Evolutionary conservation across 805 yeast genomes (phyloP), one percentile per base, ranked within the genome.

Genomic region (Wickerhamiella kazuoi): DNA sequence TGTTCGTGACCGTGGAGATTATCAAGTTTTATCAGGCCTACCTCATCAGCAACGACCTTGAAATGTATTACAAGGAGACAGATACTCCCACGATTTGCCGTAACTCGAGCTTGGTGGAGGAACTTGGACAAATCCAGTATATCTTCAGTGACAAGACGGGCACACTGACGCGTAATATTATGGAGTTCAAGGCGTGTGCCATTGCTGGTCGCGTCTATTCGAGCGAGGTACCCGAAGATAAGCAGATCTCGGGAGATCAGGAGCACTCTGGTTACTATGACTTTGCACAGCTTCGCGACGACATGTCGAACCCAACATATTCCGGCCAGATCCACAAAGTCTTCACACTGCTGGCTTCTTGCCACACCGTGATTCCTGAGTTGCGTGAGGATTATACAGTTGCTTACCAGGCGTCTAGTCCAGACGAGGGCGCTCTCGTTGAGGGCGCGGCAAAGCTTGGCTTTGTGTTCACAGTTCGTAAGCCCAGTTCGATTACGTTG

Each of bases 351-450:
- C 64, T 90, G 43, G 82, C 97, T 30, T 75, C 94, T 0, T 90
- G 98, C 56, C 99, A 90, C 53, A 93, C 99, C 0, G 99, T 90
- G 31, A 90, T 90, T 45, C 99, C 99, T 0, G 98, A 90, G 56
- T 63, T 70, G 16, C 68, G 67, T 44, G 74, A 49, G 2, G 51
- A 51, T 28, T 62, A 59, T 4, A 41, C 41, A 24, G 76, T 90
- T 46, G 86, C 82, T 56, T 90, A 93, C 56, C 99, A 90, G 60
- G 98, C 99, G 1, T 95, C 98, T 0, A 86, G 97, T 0, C 98
- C 98, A 0, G 99, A 90, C 62, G 98, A 93, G 64, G 98, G 98
- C 38, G 99, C 99, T 0, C 66, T 90, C 44, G 99, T 90, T 2
- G 84, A 86, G 50, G 99, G 99, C 42, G 97, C 94, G 15, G 90